Conservation (phyloP, 2,329 filamentous ascomycete species). For the Phoma sp. region DNA sequence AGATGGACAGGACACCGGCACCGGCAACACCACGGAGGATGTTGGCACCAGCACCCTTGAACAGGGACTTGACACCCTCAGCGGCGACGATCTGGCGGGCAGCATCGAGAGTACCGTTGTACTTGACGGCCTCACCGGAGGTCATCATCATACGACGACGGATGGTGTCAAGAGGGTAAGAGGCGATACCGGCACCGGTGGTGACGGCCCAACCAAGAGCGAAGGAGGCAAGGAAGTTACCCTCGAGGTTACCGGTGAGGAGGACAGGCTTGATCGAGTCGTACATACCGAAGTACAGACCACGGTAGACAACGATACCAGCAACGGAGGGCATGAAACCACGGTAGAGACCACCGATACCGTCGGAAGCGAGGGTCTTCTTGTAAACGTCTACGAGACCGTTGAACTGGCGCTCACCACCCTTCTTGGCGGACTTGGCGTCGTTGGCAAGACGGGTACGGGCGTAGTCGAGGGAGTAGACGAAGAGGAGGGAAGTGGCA, state of each 20-base stretch:
- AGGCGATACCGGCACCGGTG: slow-evolving; percentile 99
- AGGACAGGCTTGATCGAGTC: slow-evolving; percentile 99
- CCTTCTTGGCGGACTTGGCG: slow-evolving; percentile 96
- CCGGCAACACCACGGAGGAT: slow-evolving; percentile 99
- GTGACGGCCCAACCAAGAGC: slow-evolving; percentile 98
- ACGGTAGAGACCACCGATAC: slow-evolving; percentile 99
- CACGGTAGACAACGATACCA: slow-evolving; percentile 99
- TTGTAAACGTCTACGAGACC: slow-evolving; percentile 99
- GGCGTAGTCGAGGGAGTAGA: slow-evolving; percentile 99
- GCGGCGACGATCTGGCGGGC: slow-evolving; percentile 92
- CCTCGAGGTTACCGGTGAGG: slow-evolving; percentile 87
- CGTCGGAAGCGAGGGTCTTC: slow-evolving; percentile 98
- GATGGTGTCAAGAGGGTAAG: slow-evolving; percentile 99
- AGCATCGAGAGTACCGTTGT: slow-evolving; percentile 95
- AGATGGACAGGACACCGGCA: slow-evolving; percentile 99
- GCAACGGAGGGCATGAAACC: slow-evolving; percentile 99
- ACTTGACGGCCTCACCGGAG: slow-evolving; percentile 96
- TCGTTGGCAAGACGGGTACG: slow-evolving; percentile 99
- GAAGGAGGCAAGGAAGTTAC: slow-evolving; percentile 99
- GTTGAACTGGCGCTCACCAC: slow-evolving; percentile 99
- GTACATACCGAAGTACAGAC: slow-evolving; percentile 99
- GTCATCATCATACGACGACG: slow-evolving; percentile 99
- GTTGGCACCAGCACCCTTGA: slow-evolving; percentile 99
- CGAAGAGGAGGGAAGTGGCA: slow-evolving; percentile 99
- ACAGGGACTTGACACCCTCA: slow-evolving; percentile 98